Evolutionary conservation across 1,284 basidiomycete genomes (phyloP).

Genomic region (Lignosus rhinocerotis): DNA sequence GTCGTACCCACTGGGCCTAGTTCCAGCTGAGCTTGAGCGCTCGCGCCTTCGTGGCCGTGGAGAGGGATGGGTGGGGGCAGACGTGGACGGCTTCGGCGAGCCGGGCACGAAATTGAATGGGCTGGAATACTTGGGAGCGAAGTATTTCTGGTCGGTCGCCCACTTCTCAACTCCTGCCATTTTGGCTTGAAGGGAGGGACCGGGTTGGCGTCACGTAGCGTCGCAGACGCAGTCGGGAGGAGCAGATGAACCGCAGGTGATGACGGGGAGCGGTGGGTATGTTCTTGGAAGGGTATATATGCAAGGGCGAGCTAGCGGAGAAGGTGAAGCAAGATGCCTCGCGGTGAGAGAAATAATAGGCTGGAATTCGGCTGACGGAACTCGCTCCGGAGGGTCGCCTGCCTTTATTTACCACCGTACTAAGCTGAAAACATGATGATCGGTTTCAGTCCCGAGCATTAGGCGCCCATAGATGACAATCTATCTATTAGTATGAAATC

Average conservation of each 20-base stretch:
- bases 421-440: neutral
- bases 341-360: conserved; percentile 17
- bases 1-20: too few relatives aligned
- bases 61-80: conserved; percentile 13
- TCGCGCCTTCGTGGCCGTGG: conserved; percentile 11
- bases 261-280: conserved; percentile 15
- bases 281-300: conserved; percentile 21
- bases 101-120: too few relatives aligned
- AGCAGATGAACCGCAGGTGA: conserved; percentile 5
- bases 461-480: neutral
- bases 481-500: neutral
- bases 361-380: conserved; percentile 1
- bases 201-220: neutral
- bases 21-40: conserved; percentile 11
- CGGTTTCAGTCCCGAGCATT: neutral
- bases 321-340: conserved; percentile 19
- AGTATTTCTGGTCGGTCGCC: conserved; percentile 34
- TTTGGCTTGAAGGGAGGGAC: conserved; percentile 30
- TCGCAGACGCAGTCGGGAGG: conserved; percentile 3
- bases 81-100: too few relatives aligned
- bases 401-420: neutral
- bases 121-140: conserved; percentile 27
- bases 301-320: conserved; percentile 15
- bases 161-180: conserved; percentile 46
- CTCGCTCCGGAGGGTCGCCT: conserved; percentile 1